Percentiles rank a stretch among this genome's conserved stretches.
Evolutionary conservation across 306 rosid species (phyloP).

Genomic region (Abrus pulchellus): DNA sequence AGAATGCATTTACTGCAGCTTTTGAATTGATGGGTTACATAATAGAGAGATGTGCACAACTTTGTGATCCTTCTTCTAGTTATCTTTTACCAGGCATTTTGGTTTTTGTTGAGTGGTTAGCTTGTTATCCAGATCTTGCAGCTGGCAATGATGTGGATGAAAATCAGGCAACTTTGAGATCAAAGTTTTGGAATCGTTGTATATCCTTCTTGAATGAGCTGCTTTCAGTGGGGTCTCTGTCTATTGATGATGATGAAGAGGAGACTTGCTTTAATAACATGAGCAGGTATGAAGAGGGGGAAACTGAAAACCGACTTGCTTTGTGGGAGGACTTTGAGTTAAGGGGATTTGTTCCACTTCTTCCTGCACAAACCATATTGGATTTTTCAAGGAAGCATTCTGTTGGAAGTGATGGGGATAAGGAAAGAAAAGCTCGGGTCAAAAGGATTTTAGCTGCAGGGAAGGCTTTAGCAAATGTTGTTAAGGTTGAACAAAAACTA

Average conservation of each 20-base stretch:
- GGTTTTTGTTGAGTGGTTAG: constrained; percentile 92
- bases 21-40: constrained; percentile 81
- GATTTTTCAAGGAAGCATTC: constrained; percentile 88
- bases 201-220: constrained; percentile 73
- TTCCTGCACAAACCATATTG: constrained; percentile 90
- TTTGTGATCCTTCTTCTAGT: constrained; percentile 78
- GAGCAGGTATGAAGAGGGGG: constrained; percentile 90
- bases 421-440: constrained; percentile 77
- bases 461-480: constrained; percentile 76
- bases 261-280: constrained; percentile 82
- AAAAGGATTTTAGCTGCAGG: constrained; percentile 91
- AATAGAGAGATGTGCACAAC: constrained; percentile 75
- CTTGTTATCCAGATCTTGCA: constrained; percentile 81
- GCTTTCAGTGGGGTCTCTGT: constrained; percentile 57
- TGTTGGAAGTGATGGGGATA: constrained; percentile 72
- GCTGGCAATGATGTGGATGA: constrained; percentile 75
- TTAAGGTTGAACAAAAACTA: constrained; percentile 67
- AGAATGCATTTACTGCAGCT: constrained; percentile 83
- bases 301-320: constrained; percentile 87
- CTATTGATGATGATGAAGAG: constrained; percentile 71
- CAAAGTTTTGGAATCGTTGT: constrained; percentile 75
- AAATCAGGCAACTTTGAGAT: constrained; percentile 65
- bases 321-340: constrained; percentile 88
- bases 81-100: constrained; percentile 81
- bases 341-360: constrained; percentile 89